A percentile compares a stretch with the other conserved stretches of the same genome.
Conservation (phyloP, 2,329 filamentous ascomycete species). For the Cercospora canescens region DNA sequence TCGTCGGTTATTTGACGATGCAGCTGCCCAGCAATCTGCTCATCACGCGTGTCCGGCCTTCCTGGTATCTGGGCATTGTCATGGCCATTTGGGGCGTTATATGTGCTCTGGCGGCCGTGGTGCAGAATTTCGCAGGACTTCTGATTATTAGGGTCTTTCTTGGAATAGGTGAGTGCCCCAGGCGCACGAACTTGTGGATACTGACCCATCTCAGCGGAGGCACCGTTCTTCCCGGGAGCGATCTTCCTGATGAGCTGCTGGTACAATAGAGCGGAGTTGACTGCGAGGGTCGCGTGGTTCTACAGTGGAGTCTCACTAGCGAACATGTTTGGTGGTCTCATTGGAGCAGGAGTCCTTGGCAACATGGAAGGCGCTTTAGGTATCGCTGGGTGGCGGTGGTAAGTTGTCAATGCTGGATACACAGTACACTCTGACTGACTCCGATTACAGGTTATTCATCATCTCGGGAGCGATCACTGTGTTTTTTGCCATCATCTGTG, state of each 20-base stretch:
- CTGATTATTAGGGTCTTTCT: slow-evolving; percentile 63
- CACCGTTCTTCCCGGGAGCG: slow-evolving; percentile 41
- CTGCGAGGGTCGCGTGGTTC: slow-evolving; percentile 24
- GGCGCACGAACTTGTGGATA: background rate
- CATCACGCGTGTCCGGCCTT: slow-evolving; percentile 67
- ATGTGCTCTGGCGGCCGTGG: slow-evolving; percentile 63
- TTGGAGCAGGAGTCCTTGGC: slow-evolving; percentile 55
- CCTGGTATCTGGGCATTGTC: slow-evolving; percentile 66
- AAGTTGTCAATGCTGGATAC: background rate
- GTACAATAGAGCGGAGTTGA: slow-evolving; percentile 10
- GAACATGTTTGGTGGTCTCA: slow-evolving; percentile 27
- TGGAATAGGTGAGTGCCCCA: slow-evolving; percentile 48
- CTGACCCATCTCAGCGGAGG: slow-evolving; percentile 48
- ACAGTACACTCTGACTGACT: background rate
- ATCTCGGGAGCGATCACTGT: slow-evolving; percentile 1
- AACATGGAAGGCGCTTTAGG: slow-evolving; percentile 62
- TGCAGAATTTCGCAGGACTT: slow-evolving; percentile 59
- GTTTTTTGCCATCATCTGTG: slow-evolving; percentile 5
- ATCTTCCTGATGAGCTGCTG: slow-evolving; percentile 7
- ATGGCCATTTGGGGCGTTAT: slow-evolving; percentile 75
- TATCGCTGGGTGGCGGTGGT: slow-evolving; percentile 56
- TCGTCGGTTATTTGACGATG: slow-evolving; percentile 53
- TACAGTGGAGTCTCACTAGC: slow-evolving; percentile 33
- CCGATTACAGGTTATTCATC: background rate
- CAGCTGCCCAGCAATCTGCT: slow-evolving; percentile 67